Base-by-base conservation (phyloP, 2,329 filamentous ascomycete species). In the Daldinia sp. region DNA sequence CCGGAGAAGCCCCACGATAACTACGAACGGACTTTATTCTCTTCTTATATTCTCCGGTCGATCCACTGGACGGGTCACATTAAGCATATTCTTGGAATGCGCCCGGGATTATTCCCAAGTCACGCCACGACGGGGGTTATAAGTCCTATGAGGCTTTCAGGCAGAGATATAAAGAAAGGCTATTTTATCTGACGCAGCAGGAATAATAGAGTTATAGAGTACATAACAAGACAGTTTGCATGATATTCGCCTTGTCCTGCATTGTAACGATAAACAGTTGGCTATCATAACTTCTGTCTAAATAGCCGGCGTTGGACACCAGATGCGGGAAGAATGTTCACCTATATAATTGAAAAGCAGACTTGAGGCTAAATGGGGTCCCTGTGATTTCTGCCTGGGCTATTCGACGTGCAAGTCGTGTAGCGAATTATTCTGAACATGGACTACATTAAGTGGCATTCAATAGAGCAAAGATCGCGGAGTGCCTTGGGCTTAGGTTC, bases 1-100 rank as follows among this genome's bases (percentile, higher is more conserved):
- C 46, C 15, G n/a, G 28, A 6, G 10, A 42, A 51, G 26, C 46
- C 26, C 46, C 46, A 33, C 46, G 46, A 51, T 51, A 18, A 51
- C 13, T 51, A 33, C 23, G 20, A 26, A 13, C 44, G 46, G 46
- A 33, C 46, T 33, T 51, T 1, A 28, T 30, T 26, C 7, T 51
- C n/a, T n/a, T 51, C 13, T n/a, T 1, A 13, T 48, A 48, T 48
- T n/a, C 44, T 48, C 44, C 44, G 44, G 12, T 15, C 20, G 12
- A 6, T 28, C 13, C 13, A 28, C 15, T 2, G 23, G 23, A 9
- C 23, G 13, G 5, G 12, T 48, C n/a, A 9, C 18, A 6, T 10
- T 46, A 15, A 23, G 6, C 1, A 23, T 46, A 46, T 13, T 46
- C 18, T 26, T 15, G 9, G 2, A 46, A 26, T 46, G 42, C 20